Evolutionary conservation across 1,284 basidiomycete species (phyloP), one percentile per base, ranked within the genome.

Genomic region (Gomphus sp.): DNA sequence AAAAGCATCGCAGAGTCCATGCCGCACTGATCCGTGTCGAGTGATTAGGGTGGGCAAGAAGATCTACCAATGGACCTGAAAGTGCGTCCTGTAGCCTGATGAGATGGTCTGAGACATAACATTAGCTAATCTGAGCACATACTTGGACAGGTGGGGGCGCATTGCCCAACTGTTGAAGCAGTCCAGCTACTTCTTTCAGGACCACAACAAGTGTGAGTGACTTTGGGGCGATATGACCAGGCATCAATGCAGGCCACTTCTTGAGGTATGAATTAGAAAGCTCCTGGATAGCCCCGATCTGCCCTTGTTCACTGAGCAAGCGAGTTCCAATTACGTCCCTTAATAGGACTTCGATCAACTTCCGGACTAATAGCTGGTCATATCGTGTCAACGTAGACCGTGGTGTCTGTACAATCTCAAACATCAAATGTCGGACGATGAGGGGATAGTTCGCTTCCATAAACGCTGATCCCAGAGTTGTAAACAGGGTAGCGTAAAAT

Each of bases 171-270:
- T 96, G 91, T 55, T 88, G 86, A 2, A 99, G 72, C 3, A 99
- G 73, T 2, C 89, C 91, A 0, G 92, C 85, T 18, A 93, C 84
- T 70, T 98, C 95, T 53, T 87, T 79, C 12, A 99, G 76, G 1
- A 85, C 87, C 22, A 96, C 78, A 1, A 87, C 80, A 10, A 98
- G 76, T 1, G 91, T 82, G 1, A 83, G 72, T 25, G 91, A 82
- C 58, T 74, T 77, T 0, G 93, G 91, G 0, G 88, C 81, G 25
- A 75, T 75, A 63, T 91, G 85, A 4, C 91, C 91, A 2, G 93
- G 93, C 80, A 97, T 87, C 69, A 96, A 81, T 0, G 91, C 87
- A 0, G 93, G 93, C 93, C 93, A 99, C 60, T 89, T 82, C 68
- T 91, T 92, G 58, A 98, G 76, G 67, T 93, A 97, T 5, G 79